Conservation (phyloP, 139 green algal genomes). For the Mesotaenium endlicherianum region DNA sequence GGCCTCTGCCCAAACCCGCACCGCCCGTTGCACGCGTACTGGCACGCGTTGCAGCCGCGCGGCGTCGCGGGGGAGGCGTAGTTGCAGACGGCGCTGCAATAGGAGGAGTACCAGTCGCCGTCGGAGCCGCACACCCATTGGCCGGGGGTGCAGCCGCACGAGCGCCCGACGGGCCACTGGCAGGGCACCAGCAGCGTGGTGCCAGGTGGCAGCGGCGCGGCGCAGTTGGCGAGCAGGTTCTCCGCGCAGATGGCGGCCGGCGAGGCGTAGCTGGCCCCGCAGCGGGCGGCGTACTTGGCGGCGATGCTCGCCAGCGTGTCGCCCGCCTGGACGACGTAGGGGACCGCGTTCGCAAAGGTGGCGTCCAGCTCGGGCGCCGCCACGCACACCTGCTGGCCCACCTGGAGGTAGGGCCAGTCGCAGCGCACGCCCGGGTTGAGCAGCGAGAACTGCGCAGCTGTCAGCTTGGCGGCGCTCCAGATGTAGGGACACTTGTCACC, state of each 20-base stretch:
- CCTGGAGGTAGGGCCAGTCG: conserved; percentile 2
- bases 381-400: conserved; percentile 30
- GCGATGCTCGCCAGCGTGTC: conserved; percentile 15
- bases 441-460: neutral
- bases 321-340: neutral
- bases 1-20: no score
- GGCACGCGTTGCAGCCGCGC: conserved; percentile 4
- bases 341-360: no score
- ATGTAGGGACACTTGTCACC: conserved; percentile 33
- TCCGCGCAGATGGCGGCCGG: no score
- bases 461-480: conserved; percentile 27
- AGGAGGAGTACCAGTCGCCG: conserved; percentile 15
- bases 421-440: conserved; percentile 39
- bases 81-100: conserved; percentile 38
- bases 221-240: neutral
- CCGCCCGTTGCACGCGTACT: neutral
- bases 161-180: neutral
- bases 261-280: neutral
- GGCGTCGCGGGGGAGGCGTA: conserved; percentile 6
- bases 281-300: neutral
- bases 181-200: conserved; percentile 16
- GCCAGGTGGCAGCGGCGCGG: neutral
- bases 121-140: conserved; percentile 16
- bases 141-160: conserved; percentile 4
- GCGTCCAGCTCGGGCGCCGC: neutral